phyloP scores from a whole-genome alignment of 2,329 filamentous ascomycete genomes.

The Exophiala calicioides region DNA sequence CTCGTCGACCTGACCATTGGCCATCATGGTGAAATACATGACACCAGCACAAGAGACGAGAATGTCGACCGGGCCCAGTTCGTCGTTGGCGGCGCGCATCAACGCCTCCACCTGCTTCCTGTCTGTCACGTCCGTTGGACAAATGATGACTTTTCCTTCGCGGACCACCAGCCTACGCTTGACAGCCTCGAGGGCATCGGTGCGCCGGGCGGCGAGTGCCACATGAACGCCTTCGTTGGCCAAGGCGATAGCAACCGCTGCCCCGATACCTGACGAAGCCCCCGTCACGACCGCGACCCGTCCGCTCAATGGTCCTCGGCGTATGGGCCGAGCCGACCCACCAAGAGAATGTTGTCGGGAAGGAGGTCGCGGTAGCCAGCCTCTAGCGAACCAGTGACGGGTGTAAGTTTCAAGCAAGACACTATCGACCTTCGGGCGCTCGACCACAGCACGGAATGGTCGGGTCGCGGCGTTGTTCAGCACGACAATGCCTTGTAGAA shows the following conservation, averaged over 20 bases:
- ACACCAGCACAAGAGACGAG: slow-evolving; percentile 79
- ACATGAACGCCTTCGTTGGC: slow-evolving; percentile 46
- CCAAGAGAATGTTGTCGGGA: slow-evolving; percentile 50
- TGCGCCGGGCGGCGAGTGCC: slow-evolving; percentile 59
- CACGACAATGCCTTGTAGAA: slow-evolving; percentile 69
- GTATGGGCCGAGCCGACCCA: slow-evolving; percentile 46
- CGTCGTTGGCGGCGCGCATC: slow-evolving; percentile 57
- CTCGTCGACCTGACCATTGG: slow-evolving; percentile 69
- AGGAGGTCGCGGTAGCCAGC: slow-evolving; percentile 70
- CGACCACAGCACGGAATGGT: slow-evolving; percentile 59
- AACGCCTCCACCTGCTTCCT: slow-evolving; percentile 66
- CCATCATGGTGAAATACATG: slow-evolving; percentile 90
- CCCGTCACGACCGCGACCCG: slow-evolving; percentile 42
- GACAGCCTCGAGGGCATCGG: slow-evolving; percentile 66
- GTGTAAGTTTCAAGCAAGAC: slow-evolving; percentile 75
- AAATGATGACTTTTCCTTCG: slow-evolving; percentile 66
- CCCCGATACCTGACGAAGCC: slow-evolving; percentile 41
- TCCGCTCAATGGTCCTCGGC: slow-evolving; percentile 54
- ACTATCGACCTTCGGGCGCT: slow-evolving; percentile 68
- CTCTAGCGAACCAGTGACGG: slow-evolving; percentile 76
- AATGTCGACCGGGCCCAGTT: slow-evolving; percentile 73
- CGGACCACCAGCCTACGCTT: slow-evolving; percentile 60
- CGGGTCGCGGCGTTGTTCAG: slow-evolving; percentile 70
- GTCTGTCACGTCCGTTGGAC: slow-evolving; percentile 72
- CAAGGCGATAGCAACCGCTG: slow-evolving; percentile 36